Conservation (phyloP, 306 rosid genomes). For the Astragalus membranaceus region DNA sequence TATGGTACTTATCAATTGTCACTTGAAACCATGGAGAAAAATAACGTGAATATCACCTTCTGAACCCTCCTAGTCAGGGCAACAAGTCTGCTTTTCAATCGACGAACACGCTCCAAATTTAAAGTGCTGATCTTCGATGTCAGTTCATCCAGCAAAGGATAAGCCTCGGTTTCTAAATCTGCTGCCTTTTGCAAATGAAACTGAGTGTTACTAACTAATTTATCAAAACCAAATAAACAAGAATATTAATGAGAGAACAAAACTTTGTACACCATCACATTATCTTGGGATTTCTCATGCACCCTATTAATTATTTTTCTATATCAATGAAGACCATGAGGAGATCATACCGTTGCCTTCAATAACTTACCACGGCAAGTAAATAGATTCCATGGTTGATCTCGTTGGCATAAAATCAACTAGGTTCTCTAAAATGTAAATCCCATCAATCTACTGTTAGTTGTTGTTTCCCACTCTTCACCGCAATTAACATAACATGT, state of each 20-base stretch:
- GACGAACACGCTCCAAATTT: slow-evolving; percentile 96
- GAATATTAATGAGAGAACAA: slow-evolving; percentile 1
- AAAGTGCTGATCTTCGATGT: slow-evolving; percentile 97
- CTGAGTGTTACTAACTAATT: slow-evolving; percentile 21
- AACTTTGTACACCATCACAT: slow-evolving; percentile 2
- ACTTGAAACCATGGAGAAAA: slow-evolving; percentile 15
- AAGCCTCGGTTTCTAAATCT: slow-evolving; percentile 94
- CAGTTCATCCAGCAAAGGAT: slow-evolving; percentile 86
- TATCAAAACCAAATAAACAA: slow-evolving; percentile 17
- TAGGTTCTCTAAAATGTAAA: not conserved
- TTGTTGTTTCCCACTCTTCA: not conserved
- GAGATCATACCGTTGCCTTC: not conserved
- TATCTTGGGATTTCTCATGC: not conserved
- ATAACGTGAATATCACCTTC: slow-evolving; percentile 51
- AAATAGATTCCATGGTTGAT: not conserved
- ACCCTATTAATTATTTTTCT: not conserved
- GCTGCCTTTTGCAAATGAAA: slow-evolving; percentile 65
- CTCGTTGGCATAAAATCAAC: not conserved
- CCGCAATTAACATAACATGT: not conserved
- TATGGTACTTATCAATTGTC: slow-evolving; percentile 3
- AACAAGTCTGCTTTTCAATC: slow-evolving; percentile 94
- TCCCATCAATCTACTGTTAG: not conserved
- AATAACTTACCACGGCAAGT: not conserved
- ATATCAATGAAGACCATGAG: slow-evolving; percentile 1
- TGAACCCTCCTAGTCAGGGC: slow-evolving; percentile 98